phyloP scores from a whole-genome alignment of 2,329 filamentous ascomycete species.

The Blastomyces parvus region DNA sequence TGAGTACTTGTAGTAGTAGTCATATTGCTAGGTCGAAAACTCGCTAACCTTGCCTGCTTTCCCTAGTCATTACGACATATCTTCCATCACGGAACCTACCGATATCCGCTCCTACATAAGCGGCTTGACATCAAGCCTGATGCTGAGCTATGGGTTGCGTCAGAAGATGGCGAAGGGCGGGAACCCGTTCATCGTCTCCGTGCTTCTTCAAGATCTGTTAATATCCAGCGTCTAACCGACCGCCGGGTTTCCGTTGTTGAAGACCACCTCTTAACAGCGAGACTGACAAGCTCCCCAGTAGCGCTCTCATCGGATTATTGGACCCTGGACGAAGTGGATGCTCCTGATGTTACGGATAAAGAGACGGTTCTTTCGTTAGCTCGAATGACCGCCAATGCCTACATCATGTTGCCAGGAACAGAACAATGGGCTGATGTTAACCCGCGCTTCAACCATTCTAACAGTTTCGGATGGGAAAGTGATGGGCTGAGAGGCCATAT shows the following conservation, averaged over 20 bases:
- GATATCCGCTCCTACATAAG: conserved; percentile 66
- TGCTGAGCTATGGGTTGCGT: conserved; percentile 42
- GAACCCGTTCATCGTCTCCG: conserved; percentile 44
- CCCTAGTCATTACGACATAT: conserved; percentile 62
- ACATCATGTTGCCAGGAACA: conserved; percentile 61
- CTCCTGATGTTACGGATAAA: conserved; percentile 77
- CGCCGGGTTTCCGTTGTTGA: conserved; percentile 68
- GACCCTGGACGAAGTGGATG: conserved; percentile 67
- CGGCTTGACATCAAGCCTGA: conserved; percentile 60
- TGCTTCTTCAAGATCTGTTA: conserved; percentile 54
- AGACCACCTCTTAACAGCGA: conserved; percentile 62
- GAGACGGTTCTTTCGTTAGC: conserved; percentile 75
- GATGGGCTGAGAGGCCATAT: conserved; percentile 89
- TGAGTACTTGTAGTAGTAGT: conserved; percentile 16
- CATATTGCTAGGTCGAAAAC: neutral
- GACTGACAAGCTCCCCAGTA: conserved; percentile 57
- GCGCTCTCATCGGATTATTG: conserved; percentile 65
- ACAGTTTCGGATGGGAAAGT: conserved; percentile 83
- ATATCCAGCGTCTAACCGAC: conserved; percentile 74
- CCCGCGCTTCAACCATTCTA: conserved; percentile 70
- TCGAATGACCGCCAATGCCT: conserved; percentile 81
- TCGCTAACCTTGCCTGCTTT: neutral
- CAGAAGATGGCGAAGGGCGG: conserved; percentile 33
- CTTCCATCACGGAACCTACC: conserved; percentile 79
- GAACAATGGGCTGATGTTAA: conserved; percentile 78